Conservation (phyloP, 148 eudicot species). For the Fallopia convolvulus region DNA sequence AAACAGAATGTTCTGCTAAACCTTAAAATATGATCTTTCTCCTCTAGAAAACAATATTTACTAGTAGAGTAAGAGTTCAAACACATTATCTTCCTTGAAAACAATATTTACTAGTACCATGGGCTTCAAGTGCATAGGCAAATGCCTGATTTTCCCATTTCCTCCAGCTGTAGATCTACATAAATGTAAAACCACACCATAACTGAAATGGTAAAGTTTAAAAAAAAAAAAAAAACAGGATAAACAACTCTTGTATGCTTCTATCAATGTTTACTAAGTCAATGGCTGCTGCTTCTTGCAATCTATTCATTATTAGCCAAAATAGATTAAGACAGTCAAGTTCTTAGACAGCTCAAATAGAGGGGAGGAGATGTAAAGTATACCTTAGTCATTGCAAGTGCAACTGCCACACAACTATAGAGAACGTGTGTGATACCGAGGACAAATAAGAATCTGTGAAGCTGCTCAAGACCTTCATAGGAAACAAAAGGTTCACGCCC, state of each 20-base stretch:
- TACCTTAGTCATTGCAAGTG: conserved; percentile 91
- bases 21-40: no score
- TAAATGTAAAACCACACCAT: neutral
- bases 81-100: neutral
- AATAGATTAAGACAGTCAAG: neutral
- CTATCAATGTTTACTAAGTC: neutral
- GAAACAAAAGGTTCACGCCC: conserved; percentile 97
- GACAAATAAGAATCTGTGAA: conserved; percentile 92
- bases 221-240: neutral
- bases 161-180: conserved; percentile 97
- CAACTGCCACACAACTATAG: conserved; percentile 79
- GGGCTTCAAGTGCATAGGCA: conserved; percentile 38
- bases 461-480: conserved; percentile 94
- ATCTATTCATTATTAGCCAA: neutral
- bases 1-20: neutral
- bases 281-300: neutral
- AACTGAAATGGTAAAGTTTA: neutral
- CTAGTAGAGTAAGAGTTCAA: neutral
- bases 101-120: no score
- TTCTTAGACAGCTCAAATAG: neutral
- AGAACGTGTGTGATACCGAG: conserved; percentile 93
- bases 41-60: no score
- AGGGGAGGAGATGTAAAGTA: conserved; percentile 6
- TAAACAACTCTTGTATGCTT: neutral
- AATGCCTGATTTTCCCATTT: conserved; percentile 84